These are phyloP conservation scores for Fonsecaea erecta DNA, from an alignment of 2,329 filamentous ascomycete species.

Conservation along the genomic window DNA sequence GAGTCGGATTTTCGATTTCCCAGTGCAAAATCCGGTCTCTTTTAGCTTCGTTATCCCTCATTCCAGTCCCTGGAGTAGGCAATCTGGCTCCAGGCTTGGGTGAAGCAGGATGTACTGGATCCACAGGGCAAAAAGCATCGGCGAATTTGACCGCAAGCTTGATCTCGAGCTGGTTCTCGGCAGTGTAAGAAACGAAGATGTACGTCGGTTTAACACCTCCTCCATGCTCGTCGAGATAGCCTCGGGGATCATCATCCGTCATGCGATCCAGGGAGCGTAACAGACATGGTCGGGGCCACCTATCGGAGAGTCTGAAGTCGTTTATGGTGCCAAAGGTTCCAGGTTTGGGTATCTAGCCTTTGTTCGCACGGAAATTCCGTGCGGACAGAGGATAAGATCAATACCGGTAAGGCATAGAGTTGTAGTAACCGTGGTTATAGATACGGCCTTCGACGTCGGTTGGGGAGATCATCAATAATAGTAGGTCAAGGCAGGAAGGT, in stretches of 20 bases:
- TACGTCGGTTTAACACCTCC: slow-evolving; percentile 20
- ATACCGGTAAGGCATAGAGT: slow-evolving; percentile 25
- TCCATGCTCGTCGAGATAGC: slow-evolving; percentile 14
- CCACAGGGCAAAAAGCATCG: no score
- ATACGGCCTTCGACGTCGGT: slow-evolving; percentile 22
- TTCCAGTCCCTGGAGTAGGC: no score
- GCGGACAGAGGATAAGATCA: slow-evolving; percentile 23
- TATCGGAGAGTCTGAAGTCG: slow-evolving; percentile 15
- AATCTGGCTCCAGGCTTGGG: no score
- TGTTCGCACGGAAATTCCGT: slow-evolving; percentile 26
- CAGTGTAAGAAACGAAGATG: slow-evolving; percentile 29
- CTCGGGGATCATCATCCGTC: slow-evolving; percentile 10
- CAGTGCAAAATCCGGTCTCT: no score
- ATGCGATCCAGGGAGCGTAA: slow-evolving; percentile 22
- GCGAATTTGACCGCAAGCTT: no score
- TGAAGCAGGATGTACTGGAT: no score
- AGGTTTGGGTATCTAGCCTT: slow-evolving; percentile 1
- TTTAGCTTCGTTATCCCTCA: no score
- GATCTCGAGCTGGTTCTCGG: slow-evolving; percentile 26
- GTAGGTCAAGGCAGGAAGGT: slow-evolving; percentile 24
- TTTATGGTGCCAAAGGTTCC: background rate
- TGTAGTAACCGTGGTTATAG: slow-evolving; percentile 20
- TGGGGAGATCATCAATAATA: slow-evolving; percentile 15
- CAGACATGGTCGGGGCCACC: slow-evolving; percentile 18
- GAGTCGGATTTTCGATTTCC: no score